Evolutionary conservation across 306 rosid species (phyloP).

Genomic region (Malus asiatica): DNA sequence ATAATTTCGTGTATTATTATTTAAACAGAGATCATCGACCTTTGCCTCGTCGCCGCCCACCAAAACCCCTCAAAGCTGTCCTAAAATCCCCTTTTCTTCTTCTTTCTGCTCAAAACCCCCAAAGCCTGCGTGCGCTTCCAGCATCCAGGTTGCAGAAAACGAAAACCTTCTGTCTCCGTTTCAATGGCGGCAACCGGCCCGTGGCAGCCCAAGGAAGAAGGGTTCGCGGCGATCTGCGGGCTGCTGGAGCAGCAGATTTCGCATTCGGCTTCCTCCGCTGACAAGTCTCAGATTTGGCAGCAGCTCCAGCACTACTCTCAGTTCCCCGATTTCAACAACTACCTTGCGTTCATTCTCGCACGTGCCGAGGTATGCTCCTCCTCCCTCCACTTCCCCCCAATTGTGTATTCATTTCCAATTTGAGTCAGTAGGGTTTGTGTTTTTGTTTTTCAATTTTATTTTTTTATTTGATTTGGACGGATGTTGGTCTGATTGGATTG

Average conservation of each 20-base stretch:
- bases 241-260: constrained; percentile 96
- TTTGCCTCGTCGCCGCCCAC: constrained; percentile 9
- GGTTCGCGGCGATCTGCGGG: constrained; percentile 89
- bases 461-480: not conserved
- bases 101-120: not conserved
- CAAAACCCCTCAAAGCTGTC: constrained; percentile 12
- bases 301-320: constrained; percentile 84
- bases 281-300: constrained; percentile 98
- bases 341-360: constrained; percentile 82
- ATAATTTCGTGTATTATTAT: not conserved
- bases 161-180: not conserved
- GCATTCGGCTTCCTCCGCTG: constrained; percentile 63
- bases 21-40: constrained; percentile 10
- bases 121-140: not conserved
- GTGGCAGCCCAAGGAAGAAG: constrained; percentile 94
- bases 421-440: not conserved
- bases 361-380: constrained; percentile 63
- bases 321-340: constrained; percentile 90
- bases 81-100: not conserved
- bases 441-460: not conserved
- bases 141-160: not conserved
- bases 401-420: not conserved
- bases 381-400: constrained; percentile 2
- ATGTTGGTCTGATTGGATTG: constrained; percentile 6
- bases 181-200: constrained; percentile 59